Percentiles rank a stretch among this genome's conserved stretches.
Evolutionary conservation across 495 filamentous ascomycete species (phyloP).

Genomic region (Antarctomyces pellizariae): DNA sequence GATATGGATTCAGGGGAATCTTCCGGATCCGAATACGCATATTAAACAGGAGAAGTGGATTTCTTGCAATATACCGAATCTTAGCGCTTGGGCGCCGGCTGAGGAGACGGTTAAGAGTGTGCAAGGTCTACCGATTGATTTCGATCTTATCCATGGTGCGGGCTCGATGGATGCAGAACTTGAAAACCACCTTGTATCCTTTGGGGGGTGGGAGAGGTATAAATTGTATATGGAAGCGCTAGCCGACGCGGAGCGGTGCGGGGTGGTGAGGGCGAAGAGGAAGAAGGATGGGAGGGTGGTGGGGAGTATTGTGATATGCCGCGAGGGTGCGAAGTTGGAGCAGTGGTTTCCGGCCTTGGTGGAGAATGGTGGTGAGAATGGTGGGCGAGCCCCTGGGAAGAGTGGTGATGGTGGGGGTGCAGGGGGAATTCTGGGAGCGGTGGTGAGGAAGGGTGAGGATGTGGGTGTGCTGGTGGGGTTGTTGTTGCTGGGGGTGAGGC

Average conservation of each 20-base stretch:
- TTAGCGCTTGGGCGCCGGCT: conserved; percentile 49
- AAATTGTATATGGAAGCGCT: conserved; percentile 66
- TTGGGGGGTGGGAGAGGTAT: conserved; percentile 56
- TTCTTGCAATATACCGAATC: conserved; percentile 35
- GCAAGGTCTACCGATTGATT: conserved; percentile 29
- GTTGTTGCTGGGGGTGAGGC: conserved; percentile 56
- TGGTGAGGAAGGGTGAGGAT: conserved; percentile 47
- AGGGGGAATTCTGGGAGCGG: conserved; percentile 61
- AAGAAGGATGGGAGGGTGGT: conserved; percentile 41
- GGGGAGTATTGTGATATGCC: conserved; percentile 69
- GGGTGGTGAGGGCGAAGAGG: conserved; percentile 61
- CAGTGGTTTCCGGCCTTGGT: conserved; percentile 43
- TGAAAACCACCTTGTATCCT: conserved; percentile 48
- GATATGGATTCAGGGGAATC: conserved; percentile 10
- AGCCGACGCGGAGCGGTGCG: conserved; percentile 43
- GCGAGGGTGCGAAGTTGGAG: conserved; percentile 37
- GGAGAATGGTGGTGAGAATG: conserved; percentile 8
- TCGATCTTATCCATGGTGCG: conserved; percentile 62
- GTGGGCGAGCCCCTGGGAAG: not conserved
- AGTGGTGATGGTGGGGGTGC: conserved; percentile 7
- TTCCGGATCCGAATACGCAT: conserved; percentile 29
- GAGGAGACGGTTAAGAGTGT: conserved; percentile 48
- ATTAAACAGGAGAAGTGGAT: conserved; percentile 43
- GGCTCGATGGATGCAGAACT: conserved; percentile 54
- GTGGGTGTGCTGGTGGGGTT: conserved; percentile 53